These are phyloP conservation scores for Hanseniaspora meyeri DNA, from an alignment of 805 yeast species.

Conservation along the genomic window DNA sequence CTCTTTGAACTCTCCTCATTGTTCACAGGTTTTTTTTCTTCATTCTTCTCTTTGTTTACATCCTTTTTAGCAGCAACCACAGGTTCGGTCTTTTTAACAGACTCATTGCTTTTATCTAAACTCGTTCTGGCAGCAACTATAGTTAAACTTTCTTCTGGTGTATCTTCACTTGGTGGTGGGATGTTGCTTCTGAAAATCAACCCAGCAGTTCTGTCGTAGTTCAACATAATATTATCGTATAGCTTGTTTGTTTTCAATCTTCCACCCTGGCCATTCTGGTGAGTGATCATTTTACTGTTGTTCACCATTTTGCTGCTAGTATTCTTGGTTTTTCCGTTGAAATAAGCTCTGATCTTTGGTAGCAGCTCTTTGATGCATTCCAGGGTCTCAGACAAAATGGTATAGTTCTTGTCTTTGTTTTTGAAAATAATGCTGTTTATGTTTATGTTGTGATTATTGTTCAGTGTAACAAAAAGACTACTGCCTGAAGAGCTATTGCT, in stretches of 20 bases:
- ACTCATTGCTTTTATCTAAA: conserved; percentile 24
- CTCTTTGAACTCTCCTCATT: too few species aligned
- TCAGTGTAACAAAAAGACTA: conserved; percentile 14
- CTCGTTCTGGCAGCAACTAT: conserved; percentile 17
- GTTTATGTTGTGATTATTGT: conserved; percentile 4
- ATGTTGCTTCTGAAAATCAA: conserved; percentile 26
- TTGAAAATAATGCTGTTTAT: conserved; percentile 13
- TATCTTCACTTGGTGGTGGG: conserved; percentile 23
- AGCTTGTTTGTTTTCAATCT: neutral
- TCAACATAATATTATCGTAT: conserved; percentile 17
- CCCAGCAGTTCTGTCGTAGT: conserved; percentile 23
- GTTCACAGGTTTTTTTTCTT: too few species aligned
- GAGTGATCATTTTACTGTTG: neutral
- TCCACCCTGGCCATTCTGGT: neutral
- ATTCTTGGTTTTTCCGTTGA: conserved; percentile 17
- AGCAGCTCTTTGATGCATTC: conserved; percentile 32
- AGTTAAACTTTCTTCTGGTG: conserved; percentile 2
- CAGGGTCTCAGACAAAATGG: conserved; percentile 33
- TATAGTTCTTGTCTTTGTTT: conserved; percentile 24
- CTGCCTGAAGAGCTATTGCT: conserved; percentile 16
- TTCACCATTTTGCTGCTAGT: neutral
- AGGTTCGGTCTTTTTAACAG: too few species aligned
- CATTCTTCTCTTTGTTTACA: too few species aligned
- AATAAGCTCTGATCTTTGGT: conserved; percentile 23
- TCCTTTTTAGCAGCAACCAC: too few species aligned